Base-by-base conservation (phyloP, 768 basidiomycete genomes). In the Tulasnella calospora region DNA sequence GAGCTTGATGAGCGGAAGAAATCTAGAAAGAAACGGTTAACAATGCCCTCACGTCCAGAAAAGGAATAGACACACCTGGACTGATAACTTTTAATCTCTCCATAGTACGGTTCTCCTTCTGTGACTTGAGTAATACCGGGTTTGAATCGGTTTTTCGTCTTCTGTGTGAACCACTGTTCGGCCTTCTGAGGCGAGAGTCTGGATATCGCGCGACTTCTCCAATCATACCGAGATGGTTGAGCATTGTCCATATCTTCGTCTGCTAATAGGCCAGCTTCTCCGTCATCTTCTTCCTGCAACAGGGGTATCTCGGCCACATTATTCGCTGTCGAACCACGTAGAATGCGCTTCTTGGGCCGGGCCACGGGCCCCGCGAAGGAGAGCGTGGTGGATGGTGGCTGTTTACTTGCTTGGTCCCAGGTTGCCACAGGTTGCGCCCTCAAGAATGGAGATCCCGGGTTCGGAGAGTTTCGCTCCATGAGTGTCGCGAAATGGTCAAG, bases 1-100 rank as follows among this genome's bases (percentile, higher is more conserved):
- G 17, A 88, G 86, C 13, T 86, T 83, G 10, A 89, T 81, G 9
- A 89, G 79, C 0, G 87, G 86, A 21, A 85, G 74, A 81, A 94
- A 88, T 57, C 89, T 90, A 78, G 7, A 30, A 67, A 17, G 10
- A 8, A 23, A 46, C 0, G 7, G 46, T 27, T 36, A 21, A 33
- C 15, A 57, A 27, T 38, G n/a, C 4, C 10, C 27, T 23, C 74
- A 23, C 19, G 33, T 71, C n/a, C 8, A 6, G 9, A 51, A 4
- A 27, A 46, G 10, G 30, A 46, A 8, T 12, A 13, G 36, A 75
- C 38, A 21, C n/a, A 75, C 47, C 9, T 75, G 38, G 38, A 41
- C 33, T 33, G n/a, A 38, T 73, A 73, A 36, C 40, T 19, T 23
- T 75, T 38, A 15, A 75, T 46, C 74, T 75, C 74, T 27, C 19